Base-by-base conservation (phyloP, 805 yeast species). In the Saccharomycopsis javanensis region DNA sequence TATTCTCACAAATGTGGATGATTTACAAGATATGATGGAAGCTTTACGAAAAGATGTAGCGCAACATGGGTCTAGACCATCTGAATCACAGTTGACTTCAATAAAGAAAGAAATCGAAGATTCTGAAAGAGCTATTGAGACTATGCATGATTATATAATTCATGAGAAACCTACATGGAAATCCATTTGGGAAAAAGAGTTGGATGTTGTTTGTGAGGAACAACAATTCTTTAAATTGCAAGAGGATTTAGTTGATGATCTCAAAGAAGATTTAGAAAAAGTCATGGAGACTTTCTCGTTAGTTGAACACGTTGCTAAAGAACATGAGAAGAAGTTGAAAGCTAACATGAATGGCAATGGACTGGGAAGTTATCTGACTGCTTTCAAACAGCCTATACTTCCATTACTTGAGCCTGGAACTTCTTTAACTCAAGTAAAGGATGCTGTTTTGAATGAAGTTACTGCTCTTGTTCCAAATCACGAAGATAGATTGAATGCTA, bases 221-320 rank as follows among this genome's bases (percentile, higher is more conserved):
- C 98, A 94, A 68, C 95, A 92, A 63, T 89, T 89, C 68, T 82
- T 91, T 71, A 87, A 87, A 57, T 77, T 89, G 18, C 97, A 92
- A 69, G 97, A 89, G 64, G 96, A 88, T 60, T 78, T 95, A 56
- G 80, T 88, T 1, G 76, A 75, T 31, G 96, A 92, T 66, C 71
- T 94, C 61, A 80, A 78, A 46, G 94, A 88, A 61, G 99, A 94
- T 70, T 70, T 94, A 33, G 79, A 77, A 25, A 85, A 83, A 64
- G 94, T 96, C 1, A 75, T 76, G 51, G 96, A 90, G 65, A 92
- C 97, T 0, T 88, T 83, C 65, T 80, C 79, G 45, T 73, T 94
- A 42, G 91, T 94, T 1, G 88, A 87, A 58, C 80, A 86, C 65
- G 88, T 96, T 64, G 80, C 88, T 51, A 81, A 80, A 30, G 96